These are phyloP conservation scores for Oropetium thomaeum DNA, from an alignment of 176 grass and related monocot genomes.

Conservation along the genomic window DNA sequence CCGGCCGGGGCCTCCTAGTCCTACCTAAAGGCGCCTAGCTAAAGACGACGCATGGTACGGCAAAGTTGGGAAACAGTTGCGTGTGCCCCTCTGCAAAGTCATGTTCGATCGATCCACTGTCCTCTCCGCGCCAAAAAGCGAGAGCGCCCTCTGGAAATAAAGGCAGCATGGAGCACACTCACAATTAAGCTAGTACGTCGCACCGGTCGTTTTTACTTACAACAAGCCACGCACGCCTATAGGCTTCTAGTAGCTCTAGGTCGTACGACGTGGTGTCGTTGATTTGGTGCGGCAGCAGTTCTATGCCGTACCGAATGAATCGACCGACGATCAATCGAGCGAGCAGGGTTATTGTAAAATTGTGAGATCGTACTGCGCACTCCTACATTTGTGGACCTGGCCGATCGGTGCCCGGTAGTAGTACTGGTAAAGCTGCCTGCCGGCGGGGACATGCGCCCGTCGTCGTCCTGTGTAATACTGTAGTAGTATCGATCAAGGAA, in stretches of 20 bases:
- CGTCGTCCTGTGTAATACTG: background rate
- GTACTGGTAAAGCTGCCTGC: background rate
- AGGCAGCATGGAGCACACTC: background rate
- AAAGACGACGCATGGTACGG: constrained; percentile 11
- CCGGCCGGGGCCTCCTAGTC: background rate
- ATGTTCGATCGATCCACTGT: constrained; percentile 26
- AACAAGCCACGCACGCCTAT: background rate
- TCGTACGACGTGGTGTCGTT: too few relatives aligned
- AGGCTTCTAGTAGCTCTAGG: too few relatives aligned
- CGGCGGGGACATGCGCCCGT: background rate
- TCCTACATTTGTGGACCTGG: constrained; percentile 24
- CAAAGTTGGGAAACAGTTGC: constrained; percentile 32
- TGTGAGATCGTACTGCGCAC: background rate
- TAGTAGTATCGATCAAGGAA: too few relatives aligned
- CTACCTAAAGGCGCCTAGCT: too few relatives aligned
- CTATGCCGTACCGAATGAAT: background rate
- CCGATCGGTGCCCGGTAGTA: background rate
- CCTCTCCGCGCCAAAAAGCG: constrained; percentile 20
- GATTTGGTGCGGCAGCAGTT: background rate
- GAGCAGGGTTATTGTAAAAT: background rate
- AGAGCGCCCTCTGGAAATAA: constrained; percentile 28
- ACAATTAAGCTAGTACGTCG: too few relatives aligned
- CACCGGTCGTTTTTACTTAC: constrained; percentile 25
- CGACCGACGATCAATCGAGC: too few relatives aligned
- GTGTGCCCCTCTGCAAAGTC: constrained; percentile 25